These are phyloP conservation scores for Aureobasidium sp. DNA, from an alignment of 2,329 filamentous ascomycete genomes.

Conservation along the genomic window DNA sequence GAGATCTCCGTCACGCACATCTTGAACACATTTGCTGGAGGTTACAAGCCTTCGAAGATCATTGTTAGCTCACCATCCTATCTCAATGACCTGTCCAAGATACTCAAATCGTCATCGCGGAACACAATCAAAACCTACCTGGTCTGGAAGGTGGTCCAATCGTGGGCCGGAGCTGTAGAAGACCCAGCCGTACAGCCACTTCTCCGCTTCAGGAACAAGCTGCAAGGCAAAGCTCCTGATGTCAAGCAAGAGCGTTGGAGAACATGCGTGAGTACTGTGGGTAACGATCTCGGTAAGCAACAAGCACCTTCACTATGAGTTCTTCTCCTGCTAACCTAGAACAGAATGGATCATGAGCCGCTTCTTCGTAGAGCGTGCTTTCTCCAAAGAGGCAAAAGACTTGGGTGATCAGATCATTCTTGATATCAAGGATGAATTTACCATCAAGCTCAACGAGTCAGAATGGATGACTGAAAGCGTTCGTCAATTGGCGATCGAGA, in stretches of 20 bases:
- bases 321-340: not conserved
- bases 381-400: constrained; percentile 56
- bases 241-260: constrained; percentile 58
- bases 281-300: constrained; percentile 43
- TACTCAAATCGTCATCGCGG: constrained; percentile 46
- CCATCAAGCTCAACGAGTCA: constrained; percentile 49
- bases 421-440: constrained; percentile 61
- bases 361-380: constrained; percentile 62
- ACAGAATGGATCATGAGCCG: constrained; percentile 56
- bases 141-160: constrained; percentile 54
- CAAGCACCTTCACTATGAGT: too few relatives aligned
- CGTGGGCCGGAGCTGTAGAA: constrained; percentile 47
- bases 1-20: constrained; percentile 34
- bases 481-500: constrained; percentile 51
- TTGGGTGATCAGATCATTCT: constrained; percentile 62
- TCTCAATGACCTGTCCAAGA: constrained; percentile 48
- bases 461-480: constrained; percentile 59
- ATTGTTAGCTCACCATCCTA: constrained; percentile 55
- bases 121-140: constrained; percentile 55
- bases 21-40: not conserved
- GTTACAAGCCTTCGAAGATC: constrained; percentile 35
- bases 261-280: constrained; percentile 52
- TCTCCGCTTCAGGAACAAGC: constrained; percentile 50
- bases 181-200: constrained; percentile 53
- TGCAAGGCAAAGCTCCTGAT: constrained; percentile 52